Base-by-base conservation (phyloP, 441 rosid species). In the Eugenia klotzschiana region DNA sequence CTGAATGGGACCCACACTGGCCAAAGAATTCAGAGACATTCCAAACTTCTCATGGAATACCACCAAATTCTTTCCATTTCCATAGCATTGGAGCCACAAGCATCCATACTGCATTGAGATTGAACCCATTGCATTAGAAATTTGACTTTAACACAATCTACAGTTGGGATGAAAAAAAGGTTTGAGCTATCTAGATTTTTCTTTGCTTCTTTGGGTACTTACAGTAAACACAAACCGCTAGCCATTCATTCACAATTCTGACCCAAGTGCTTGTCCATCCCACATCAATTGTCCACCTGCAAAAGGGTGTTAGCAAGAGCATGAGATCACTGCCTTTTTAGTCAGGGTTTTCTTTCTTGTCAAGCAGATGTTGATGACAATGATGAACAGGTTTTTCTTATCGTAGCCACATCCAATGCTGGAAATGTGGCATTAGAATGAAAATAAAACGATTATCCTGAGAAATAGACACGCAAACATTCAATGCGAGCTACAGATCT, bases 201-300 rank as follows among this genome's bases (percentile, higher is more conserved):
- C 77, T 64, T 33, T 33, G 43, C 2, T 18, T 18, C 7, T 64
- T 18, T 1, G 84, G n/a, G 16, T 51, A 91, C 98, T 94, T 88
- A 97, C 99, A 46, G 85, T 94, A 97, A 23, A 97, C 96, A 53
- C 96, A 95, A 86, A 92, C 98, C 25, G 98, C 99, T 40, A 97
- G 92, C 99, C 99, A 95, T 89, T 97, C 98, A 79, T 94, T 95
- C 81, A 94, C 94, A 73, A 97, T 84, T 86, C 98, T 91, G n/a
- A 97, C 98, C 99, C 99, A 95, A 57, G 98, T 90, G 88, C 99
- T 97, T 23, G 99, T 97, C 99, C 99, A 95, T 72, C 99, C 98
- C 73, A 96, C 98, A 22, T 96, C 99, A 85, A 97, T 95, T 43
- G 99, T 97, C 99, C 99, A 97, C 91, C 99, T 97, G 88, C 87